A percentile compares a stretch with the other conserved stretches of the same genome.
phyloP scores from a whole-genome alignment of 2,329 filamentous ascomycete genomes.

The Arthroderma sp. region DNA sequence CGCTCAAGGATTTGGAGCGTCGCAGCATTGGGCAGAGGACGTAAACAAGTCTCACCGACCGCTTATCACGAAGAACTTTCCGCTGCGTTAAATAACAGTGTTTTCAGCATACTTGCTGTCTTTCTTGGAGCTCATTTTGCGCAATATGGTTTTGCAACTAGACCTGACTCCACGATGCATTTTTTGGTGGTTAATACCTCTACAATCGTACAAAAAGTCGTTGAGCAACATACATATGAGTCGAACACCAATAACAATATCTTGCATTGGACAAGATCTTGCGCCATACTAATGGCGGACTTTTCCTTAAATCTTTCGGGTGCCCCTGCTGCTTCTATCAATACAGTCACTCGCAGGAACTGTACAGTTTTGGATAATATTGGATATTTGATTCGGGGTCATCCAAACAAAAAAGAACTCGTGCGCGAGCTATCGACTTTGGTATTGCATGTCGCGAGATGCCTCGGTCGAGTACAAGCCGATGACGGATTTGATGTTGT shows the following conservation, averaged over 20 bases:
- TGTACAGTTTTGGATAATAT: slow-evolving; percentile 12
- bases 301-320: slow-evolving; percentile 7
- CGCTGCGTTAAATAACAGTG: slow-evolving; percentile 9
- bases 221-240: slow-evolving; percentile 1
- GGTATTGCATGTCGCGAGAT: slow-evolving; percentile 22
- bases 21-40: neutral
- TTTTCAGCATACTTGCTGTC: slow-evolving; percentile 11
- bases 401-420: slow-evolving; percentile 19
- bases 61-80: slow-evolving; percentile 1
- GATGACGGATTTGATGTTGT: slow-evolving; percentile 13
- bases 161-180: slow-evolving; percentile 4
- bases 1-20: too few relatives aligned
- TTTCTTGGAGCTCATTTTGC: slow-evolving; percentile 9
- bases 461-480: slow-evolving; percentile 17
- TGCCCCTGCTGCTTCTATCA: neutral
- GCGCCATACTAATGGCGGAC: slow-evolving; percentile 10
- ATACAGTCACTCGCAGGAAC: too few relatives aligned
- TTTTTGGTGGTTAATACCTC: slow-evolving; percentile 6
- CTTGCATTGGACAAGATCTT: slow-evolving; percentile 6
- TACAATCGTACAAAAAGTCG: slow-evolving; percentile 5
- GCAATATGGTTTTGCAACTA: neutral
- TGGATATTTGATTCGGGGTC: slow-evolving; percentile 18
- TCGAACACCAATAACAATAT: neutral
- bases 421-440: slow-evolving; percentile 24
- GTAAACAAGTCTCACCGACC: too few relatives aligned